A percentile compares a stretch with the other conserved stretches of the same genome.
Evolutionary conservation across 306 rosid species (phyloP).

Genomic region (Lathyrus aphaca): DNA sequence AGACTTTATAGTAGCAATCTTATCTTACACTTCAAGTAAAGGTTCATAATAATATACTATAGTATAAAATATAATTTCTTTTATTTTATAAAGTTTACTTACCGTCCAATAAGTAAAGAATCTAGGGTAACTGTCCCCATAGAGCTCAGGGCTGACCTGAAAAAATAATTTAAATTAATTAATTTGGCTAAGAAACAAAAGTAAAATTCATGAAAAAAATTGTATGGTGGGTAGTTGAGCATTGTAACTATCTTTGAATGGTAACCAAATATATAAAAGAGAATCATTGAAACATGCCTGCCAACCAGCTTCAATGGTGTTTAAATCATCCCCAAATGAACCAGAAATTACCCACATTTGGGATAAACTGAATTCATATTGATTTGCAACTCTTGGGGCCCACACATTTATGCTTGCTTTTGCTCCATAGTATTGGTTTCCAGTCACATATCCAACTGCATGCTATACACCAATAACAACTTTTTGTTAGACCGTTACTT

Average conservation of each 20-base stretch:
- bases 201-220: slow-evolving; percentile 10
- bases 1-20: not conserved
- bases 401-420: slow-evolving; percentile 96
- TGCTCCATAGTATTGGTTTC: slow-evolving; percentile 89
- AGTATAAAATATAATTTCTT: not conserved
- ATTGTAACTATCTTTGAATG: slow-evolving; percentile 46
- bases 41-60: not conserved
- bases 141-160: slow-evolving; percentile 97
- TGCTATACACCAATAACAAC: slow-evolving; percentile 56
- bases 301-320: slow-evolving; percentile 99
- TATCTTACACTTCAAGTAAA: slow-evolving; percentile 37
- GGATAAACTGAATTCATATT: slow-evolving; percentile 93
- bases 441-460: slow-evolving; percentile 97
- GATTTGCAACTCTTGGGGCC: slow-evolving; percentile 84
- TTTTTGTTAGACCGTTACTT: not conserved
- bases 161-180: slow-evolving; percentile 47
- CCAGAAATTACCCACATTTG: slow-evolving; percentile 99
- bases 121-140: slow-evolving; percentile 91
- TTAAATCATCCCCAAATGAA: slow-evolving; percentile 91
- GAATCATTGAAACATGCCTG: slow-evolving; percentile 55
- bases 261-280: slow-evolving; percentile 27
- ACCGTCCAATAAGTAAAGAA: slow-evolving; percentile 99
- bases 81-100: slow-evolving; percentile 41
- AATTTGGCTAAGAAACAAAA: slow-evolving; percentile 24
- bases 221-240: slow-evolving; percentile 57